Conservation (phyloP, 2,329 filamentous ascomycete species). For the Atkinsonella hypoxylon region DNA sequence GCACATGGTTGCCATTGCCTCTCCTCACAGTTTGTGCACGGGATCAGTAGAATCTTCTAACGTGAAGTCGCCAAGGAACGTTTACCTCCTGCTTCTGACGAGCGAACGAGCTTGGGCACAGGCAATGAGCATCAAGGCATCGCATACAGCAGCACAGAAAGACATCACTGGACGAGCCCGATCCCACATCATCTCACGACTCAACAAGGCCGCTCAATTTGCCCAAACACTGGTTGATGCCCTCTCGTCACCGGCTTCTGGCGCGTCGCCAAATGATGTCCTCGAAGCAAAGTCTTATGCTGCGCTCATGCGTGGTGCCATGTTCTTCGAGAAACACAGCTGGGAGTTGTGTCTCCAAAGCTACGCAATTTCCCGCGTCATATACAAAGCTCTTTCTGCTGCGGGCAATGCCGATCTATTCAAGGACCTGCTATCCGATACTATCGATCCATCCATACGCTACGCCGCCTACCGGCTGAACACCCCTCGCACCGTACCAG, state of each 20-base stretch:
- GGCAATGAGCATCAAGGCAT: conserved; percentile 86
- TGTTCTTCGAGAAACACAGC: conserved; percentile 74
- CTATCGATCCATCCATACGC: conserved; percentile 83
- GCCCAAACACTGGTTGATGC: conserved; percentile 57
- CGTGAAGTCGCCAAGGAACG: conserved; percentile 41
- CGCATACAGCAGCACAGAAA: conserved; percentile 67
- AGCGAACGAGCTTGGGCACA: conserved; percentile 91
- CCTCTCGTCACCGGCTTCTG: conserved; percentile 52
- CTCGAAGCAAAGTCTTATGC: conserved; percentile 82
- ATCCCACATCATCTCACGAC: conserved; percentile 77
- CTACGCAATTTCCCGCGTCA: conserved; percentile 66
- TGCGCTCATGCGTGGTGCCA: conserved; percentile 61
- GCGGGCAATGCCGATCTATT: conserved; percentile 56
- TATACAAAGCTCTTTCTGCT: conserved; percentile 66
- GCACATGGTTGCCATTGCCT: not conserved
- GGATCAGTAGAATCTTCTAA: not conserved
- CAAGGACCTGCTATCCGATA: conserved; percentile 74
- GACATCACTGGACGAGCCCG: conserved; percentile 68
- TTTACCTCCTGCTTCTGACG: conserved; percentile 68
- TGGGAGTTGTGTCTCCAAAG: conserved; percentile 70
- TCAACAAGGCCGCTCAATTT: conserved; percentile 65
- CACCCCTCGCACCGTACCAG: conserved; percentile 72
- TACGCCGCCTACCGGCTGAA: conserved; percentile 91
- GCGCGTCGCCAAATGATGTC: conserved; percentile 57
- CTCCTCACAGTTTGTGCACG: not conserved